Percentiles rank a stretch among this genome's conserved stretches.
phyloP scores from a whole-genome alignment of 257 asterid species.

The Solanum chilense region DNA sequence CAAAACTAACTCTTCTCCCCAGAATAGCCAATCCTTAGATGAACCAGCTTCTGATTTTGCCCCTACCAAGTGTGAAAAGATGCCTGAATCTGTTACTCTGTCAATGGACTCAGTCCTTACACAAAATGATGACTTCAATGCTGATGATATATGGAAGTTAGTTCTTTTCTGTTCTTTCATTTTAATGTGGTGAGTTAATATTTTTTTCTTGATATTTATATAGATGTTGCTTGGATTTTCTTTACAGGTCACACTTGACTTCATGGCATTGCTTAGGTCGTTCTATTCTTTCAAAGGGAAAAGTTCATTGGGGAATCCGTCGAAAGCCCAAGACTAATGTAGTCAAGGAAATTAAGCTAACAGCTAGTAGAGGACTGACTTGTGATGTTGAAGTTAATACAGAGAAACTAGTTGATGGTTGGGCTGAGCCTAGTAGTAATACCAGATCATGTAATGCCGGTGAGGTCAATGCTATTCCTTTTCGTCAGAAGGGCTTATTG shows the following conservation, averaged over 20 bases:
- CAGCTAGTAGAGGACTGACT: slow-evolving; percentile 34
- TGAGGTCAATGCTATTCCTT: slow-evolving; percentile 6
- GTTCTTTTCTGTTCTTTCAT: neutral
- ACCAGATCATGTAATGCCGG: slow-evolving; percentile 14
- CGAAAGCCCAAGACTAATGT: slow-evolving; percentile 62
- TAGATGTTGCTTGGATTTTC: neutral
- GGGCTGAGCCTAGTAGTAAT: slow-evolving; percentile 30
- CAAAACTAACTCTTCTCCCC: slow-evolving; percentile 27
- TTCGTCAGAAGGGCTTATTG: slow-evolving; percentile 13
- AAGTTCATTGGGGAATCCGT: slow-evolving; percentile 65
- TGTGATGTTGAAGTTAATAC: slow-evolving; percentile 35
- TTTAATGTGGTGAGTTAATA: neutral
- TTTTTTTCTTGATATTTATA: neutral
- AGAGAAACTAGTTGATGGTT: slow-evolving; percentile 46
- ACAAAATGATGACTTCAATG: slow-evolving; percentile 16
- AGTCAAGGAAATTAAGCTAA: slow-evolving; percentile 82
- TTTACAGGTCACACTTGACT: slow-evolving; percentile 55
- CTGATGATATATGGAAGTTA: slow-evolving; percentile 62
- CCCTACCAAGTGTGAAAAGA: slow-evolving; percentile 17
- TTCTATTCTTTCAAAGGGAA: slow-evolving; percentile 27
- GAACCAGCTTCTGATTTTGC: slow-evolving; percentile 18
- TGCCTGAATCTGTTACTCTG: slow-evolving; percentile 35
- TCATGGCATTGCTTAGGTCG: slow-evolving; percentile 46
- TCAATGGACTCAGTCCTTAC: slow-evolving; percentile 61
- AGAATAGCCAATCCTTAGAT: slow-evolving; percentile 20